Base-by-base conservation (phyloP, 768 basidiomycete genomes). In the Hygrocybe punicea region DNA sequence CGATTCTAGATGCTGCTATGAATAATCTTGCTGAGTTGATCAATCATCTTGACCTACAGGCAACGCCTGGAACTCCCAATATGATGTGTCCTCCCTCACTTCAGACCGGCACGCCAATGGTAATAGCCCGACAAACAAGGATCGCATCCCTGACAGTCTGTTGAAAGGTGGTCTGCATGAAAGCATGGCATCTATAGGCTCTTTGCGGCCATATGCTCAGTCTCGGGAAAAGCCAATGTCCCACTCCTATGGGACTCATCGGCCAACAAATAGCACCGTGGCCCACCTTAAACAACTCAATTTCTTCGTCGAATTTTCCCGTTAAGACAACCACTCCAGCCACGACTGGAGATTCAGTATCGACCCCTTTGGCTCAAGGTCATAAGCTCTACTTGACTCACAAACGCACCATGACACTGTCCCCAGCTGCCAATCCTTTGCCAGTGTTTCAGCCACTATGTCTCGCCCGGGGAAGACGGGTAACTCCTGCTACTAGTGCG, bases 21-120 rank as follows among this genome's bases (percentile, higher is more conserved):
- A 83, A 89, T 51, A 91, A 92, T 40, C 79, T 93, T 3, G 90
- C 87, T 0, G 81, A 82, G 55, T 73, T 93, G 3, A 89, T 93
- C 67, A 88, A 85, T 59, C 80, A 81, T n/a, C 77, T 93, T n/a
- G 87, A 91, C 61, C 75, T 93, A 3, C 84, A 90, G 65, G 87
- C 88, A 3, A 92, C 91, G 0, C 90, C 89, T 0, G 75, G 76
- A 2, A 82, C 79, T 2, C 76, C 79, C 1, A 78, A 82, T 34
- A 57, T 72, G 51, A 77, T 80, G 1, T 69, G 33, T 76, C 77
- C 0, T 70, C 73, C 10, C 8, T 63, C 67, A 10, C 48, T 57
- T 34, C 25, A 56, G 24, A 56, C 58, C 45, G 53, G 49, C 64
- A 63, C 69, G 34, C 58, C 6, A 66, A 72, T 24, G 74, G 71